Conservation (phyloP, 257 asterid genomes). For the Ehretia macrophylla region DNA sequence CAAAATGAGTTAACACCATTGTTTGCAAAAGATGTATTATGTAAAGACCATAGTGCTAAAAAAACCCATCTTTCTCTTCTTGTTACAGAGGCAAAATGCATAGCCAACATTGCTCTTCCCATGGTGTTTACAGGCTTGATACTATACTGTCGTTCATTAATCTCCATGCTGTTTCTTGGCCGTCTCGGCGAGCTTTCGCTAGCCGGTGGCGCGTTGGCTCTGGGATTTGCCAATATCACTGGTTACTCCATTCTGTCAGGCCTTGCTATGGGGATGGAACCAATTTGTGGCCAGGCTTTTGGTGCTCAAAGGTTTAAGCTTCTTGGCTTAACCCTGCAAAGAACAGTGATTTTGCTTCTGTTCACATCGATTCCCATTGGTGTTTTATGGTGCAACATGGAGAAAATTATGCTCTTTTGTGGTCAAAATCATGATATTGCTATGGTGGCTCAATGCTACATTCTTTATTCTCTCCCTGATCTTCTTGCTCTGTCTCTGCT, state of each 20-base stretch:
- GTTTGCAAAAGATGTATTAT: neutral
- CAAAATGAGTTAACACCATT: neutral
- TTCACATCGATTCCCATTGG: conserved; percentile 36
- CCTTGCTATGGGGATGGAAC: conserved; percentile 60
- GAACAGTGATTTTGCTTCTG: conserved; percentile 37
- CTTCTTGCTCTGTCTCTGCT: conserved; percentile 33
- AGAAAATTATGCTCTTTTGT: conserved; percentile 22
- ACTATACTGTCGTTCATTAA: conserved; percentile 9
- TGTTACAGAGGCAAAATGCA: conserved; percentile 4
- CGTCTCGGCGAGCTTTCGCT: neutral
- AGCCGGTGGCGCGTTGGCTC: conserved; percentile 53
- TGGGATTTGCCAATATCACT: conserved; percentile 47
- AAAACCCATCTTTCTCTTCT: conserved; percentile 5
- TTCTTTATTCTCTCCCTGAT: conserved; percentile 44
- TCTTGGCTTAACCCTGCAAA: conserved; percentile 41
- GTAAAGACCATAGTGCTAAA: neutral
- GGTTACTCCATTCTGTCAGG: conserved; percentile 64
- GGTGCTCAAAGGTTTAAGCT: conserved; percentile 49
- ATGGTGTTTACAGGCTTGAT: conserved; percentile 3
- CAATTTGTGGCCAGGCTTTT: conserved; percentile 60
- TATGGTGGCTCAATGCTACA: conserved; percentile 34
- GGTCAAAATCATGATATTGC: conserved; percentile 48
- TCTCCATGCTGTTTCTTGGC: conserved; percentile 13
- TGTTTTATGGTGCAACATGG: conserved; percentile 51
- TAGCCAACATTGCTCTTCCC: conserved; percentile 4